Base-by-base conservation (phyloP, 495 filamentous ascomycete species). In the Penicillium canescens region DNA sequence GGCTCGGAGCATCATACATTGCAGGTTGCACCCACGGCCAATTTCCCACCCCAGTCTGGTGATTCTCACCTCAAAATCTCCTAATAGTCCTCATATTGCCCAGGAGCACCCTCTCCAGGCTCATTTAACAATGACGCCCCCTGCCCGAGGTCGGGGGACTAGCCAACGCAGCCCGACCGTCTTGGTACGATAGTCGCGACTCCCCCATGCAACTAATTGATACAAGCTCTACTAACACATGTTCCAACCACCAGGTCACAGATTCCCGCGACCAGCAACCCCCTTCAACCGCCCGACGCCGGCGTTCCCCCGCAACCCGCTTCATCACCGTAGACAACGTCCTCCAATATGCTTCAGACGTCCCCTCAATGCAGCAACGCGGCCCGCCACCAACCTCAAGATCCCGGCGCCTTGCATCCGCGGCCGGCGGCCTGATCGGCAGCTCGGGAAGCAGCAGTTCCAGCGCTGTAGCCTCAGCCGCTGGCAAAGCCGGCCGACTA, bases 261-360 rank as follows among this genome's bases (percentile, higher is more conserved):
- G 83, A 87, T 55, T 73, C 82, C 20, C 79, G 82, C 43, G 82
- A 86, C 52, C 73, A 75, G 45, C 72, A 74, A 52, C 62, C 63
- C 6, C 46, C 70, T 10, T 46, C 54, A 6, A 69, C 62, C 35
- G 71, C 66, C 42, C 70, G 62, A 51, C 71, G 64, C 26, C 72
- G 64, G 37, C 69, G 67, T 42, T 75, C 69, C 39, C 74, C 78
- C 28, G 74, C 82, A 39, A 92, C 87, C 54, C 90, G 92, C 42
- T 85, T 94, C 67, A 90, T 98, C 59, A 95, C 90, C 11, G 95
- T 99, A 63, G 94, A 99, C 70, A 96, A 91, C 62, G 86, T 98
- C 53, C 85, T 99, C 3, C 91, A 95, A 70, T 89, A 95, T 73
- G 85, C 91, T 51, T 95, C 90, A 33, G 92, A 99, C 60, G 90